Base-by-base conservation (phyloP, 2,329 filamentous ascomycete species). In the Ophiocordyceps robertsii region DNA sequence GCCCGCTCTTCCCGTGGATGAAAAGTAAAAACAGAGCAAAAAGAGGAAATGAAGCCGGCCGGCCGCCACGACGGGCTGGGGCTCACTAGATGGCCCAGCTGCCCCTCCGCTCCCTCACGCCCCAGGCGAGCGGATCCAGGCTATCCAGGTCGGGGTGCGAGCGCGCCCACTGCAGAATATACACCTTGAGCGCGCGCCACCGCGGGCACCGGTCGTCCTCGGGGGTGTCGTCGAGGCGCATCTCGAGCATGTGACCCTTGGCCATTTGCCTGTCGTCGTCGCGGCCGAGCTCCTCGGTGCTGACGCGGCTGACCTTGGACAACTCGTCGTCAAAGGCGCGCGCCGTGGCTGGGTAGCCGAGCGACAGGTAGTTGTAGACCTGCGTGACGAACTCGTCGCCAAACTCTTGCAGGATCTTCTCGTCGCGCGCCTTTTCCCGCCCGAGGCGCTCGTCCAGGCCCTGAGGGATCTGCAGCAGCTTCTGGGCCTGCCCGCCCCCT, bases 311-410 rank as follows among this genome's bases (percentile, higher is more conserved):
- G 44, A 95, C 93, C 57, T 84, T 86, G 51, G 80, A 77, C 17
- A 96, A 69, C 65, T 96, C 90, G 11, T 80, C 74, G 56, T 96
- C 90, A 55, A 85, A 96, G 32, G 77, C 73, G 19, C 82, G 77
- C 11, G 89, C 90, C 54, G 88, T 78, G 30, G 85, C 81, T 3
- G 90, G 89, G 59, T 95, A 95, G 6, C 90, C 90, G 6, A 96
- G 73, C 0, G 87, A 94, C 14, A 96, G 72, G 61, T 96, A 96
- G 61, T 96, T 95, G 71, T 93, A 96, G 8, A 96, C 89, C 61
- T 96, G 90, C 0, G 89, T 95, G 43, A 95, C 78, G 58, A 95
- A 95, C 4, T 70, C 70, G 57, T 95, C 86, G 46, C 81, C 71
- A 54, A 92, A 94, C 60, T 95, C 88, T 41, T 63, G 61, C 4